These are phyloP conservation scores for Vitis vinifera DNA, from an alignment of 164 flowering plant species.

Conservation along the genomic window DNA sequence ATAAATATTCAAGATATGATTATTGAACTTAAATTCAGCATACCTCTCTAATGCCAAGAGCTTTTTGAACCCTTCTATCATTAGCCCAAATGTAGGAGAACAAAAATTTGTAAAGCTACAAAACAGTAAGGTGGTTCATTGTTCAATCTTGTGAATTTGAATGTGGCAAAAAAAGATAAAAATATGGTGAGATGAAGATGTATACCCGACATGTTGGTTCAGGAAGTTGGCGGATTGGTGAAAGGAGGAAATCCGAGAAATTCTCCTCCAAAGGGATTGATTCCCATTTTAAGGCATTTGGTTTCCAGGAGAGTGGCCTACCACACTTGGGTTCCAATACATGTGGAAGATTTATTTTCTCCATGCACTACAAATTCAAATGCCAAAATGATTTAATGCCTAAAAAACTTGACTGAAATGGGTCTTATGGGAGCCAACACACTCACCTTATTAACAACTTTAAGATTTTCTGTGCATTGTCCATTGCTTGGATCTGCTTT, in stretches of 20 bases:
- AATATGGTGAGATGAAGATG: not conserved
- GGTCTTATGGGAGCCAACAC: not conserved
- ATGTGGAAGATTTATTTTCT: not conserved
- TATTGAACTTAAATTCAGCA: too few relatives aligned
- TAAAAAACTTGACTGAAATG: not conserved
- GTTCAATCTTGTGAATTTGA: not conserved
- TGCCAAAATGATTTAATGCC: not conserved
- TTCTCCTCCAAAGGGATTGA: not conserved
- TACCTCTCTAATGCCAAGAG: not conserved
- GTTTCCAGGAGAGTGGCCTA: not conserved
- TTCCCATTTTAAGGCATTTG: not conserved
- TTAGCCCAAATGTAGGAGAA: constrained; percentile 18
- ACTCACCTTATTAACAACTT: constrained; percentile 10
- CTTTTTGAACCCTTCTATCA: constrained; percentile 1
- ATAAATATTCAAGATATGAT: not conserved
- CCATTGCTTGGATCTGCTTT: constrained; percentile 19
- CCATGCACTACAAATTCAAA: not conserved
- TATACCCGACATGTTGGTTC: not conserved
- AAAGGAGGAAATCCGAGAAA: not conserved
- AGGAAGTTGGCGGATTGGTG: not conserved
- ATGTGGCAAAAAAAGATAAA: not conserved
- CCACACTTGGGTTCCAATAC: constrained; percentile 6
- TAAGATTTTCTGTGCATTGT: constrained; percentile 17
- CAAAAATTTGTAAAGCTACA: constrained; percentile 5
- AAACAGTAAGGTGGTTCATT: not conserved